Base-by-base conservation (phyloP, 805 yeast species). In the Kazachstania viticola region DNA sequence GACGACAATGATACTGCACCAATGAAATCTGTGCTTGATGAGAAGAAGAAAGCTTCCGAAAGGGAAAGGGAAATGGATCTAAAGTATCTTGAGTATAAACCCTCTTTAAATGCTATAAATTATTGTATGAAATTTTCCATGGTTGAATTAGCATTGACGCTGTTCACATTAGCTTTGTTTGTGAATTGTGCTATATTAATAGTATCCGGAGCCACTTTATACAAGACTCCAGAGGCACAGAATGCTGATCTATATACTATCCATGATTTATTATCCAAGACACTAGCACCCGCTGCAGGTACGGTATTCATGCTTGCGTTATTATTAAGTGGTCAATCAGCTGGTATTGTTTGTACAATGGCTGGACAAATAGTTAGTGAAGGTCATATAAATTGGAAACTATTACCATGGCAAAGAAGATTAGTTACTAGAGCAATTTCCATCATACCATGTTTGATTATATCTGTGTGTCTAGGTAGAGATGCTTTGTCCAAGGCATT, bases 331-430 rank as follows among this genome's bases (percentile, higher is more conserved):
- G 95, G 95, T 5, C 85, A 81, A 48, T 78, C 87, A 28, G 95
- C 95, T 0, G 94, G 95, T 30, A 74, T 87, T 27, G 87, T 85
- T 2, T 85, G 95, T 53, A 87, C 96, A 0, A 79, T 87, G 60
- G 83, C 94, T 0, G 95, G 95, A 8, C 94, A 87, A 56, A 75
- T 87, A 44, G 95, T 87, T 2, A 72, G 84, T 43, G 96, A 87
- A 53, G 96, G 96, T 1, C 88, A 82, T 48, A 61, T 87, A 25
- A 69, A 75, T 32, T 85, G 95, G 95, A 73, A 69, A 2, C 42
- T 82, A 26, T 67, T 65, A 38, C 95, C 95, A 3, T 78, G 94
- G 81, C 47, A 77, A 30, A 68, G 95, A 50, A 65, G 95, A 41
- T 49, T 87, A 8, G 64, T 75, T 9, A 87, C 95, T 0, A 68